phyloP scores from a whole-genome alignment of 805 yeast genomes.

The Teunomyces kruisii region DNA sequence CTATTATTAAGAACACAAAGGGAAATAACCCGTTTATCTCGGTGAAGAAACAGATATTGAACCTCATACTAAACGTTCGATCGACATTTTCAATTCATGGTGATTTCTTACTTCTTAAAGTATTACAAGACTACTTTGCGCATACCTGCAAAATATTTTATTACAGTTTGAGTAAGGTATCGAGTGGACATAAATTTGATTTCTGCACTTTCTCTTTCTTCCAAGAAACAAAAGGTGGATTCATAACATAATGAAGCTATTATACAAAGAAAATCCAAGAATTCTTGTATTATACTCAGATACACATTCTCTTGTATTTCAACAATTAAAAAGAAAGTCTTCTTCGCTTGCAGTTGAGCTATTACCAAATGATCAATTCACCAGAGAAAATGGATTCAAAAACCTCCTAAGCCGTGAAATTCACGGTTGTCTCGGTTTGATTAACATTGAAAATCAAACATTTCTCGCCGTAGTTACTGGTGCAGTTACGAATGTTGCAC shows the following conservation, averaged over 20 bases:
- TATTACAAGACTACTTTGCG: background rate
- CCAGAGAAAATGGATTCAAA: conserved; percentile 37
- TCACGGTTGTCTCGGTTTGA: conserved; percentile 77
- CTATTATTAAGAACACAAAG: background rate
- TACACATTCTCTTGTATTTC: conserved; percentile 29
- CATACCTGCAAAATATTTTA: conserved; percentile 1
- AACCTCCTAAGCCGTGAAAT: conserved; percentile 41
- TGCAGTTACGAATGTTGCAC: conserved; percentile 67
- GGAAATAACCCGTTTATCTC: background rate
- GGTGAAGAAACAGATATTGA: no score
- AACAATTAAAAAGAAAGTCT: conserved; percentile 18
- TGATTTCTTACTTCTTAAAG: background rate
- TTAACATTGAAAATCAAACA: conserved; percentile 63
- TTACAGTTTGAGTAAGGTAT: conserved; percentile 5
- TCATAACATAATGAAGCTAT: conserved; percentile 23
- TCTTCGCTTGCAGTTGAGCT: conserved; percentile 50
- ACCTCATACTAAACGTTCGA: no score
- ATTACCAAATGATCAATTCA: conserved; percentile 34
- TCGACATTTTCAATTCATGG: no score
- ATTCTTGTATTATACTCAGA: conserved; percentile 30
- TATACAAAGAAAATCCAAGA: conserved; percentile 33
- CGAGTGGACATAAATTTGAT: conserved; percentile 3
- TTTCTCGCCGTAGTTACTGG: conserved; percentile 81
- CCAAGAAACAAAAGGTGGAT: background rate
- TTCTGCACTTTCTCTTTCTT: background rate